Base-by-base conservation (phyloP, 345 rosid species). In the Nephelium lappaceum region DNA sequence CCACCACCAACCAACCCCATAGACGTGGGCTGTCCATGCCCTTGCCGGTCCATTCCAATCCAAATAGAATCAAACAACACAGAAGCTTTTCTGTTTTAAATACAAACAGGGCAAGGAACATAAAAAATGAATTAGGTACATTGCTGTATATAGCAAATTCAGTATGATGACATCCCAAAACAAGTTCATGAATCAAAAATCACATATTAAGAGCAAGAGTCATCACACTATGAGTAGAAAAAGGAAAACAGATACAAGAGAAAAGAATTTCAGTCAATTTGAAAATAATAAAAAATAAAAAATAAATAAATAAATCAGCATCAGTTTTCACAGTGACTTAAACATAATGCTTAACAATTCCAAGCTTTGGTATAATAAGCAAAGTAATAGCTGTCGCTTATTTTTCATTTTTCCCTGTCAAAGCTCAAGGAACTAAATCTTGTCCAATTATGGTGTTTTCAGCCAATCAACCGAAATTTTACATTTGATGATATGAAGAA, bases 1-100 rank as follows among this genome's bases (percentile, higher is more conserved):
- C 86, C 80, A 24, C 78, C 67, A 70, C 83, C 81, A 58, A 79
- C 86, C n/a, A 84, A 62, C 68, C 91, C 91, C 83, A 89, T 82
- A 7, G 87, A 86, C 6, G 93, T 88, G 69, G 91, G 85, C 69
- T 93, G 95, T 69, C 93, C 92, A 69, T 88, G 90, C 73, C 90
- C 93, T 87, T 88, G 97, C 75, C 89, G 95, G 76, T 93, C 97
- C 98, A 95, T 95, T 78, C 72, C 82, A 67, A 80, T 69, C 72
- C 68, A 69, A 70, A 53, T 51, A 72, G 80, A 78, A 36, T 62
- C 60, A 72, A 72, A 51, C 8, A 61, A 72, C 43, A 55, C 51
- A 72, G 65, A 47, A 62, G 16, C 66, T 78, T 72, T 67, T 71
- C 69, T 49, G 65, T 69, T 69, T 68, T 66, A 31, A 53, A 75